Evolutionary conservation across 371 early-diverging fungal species (phyloP).

Genomic region (Quaeritorhiza haematococci): DNA sequence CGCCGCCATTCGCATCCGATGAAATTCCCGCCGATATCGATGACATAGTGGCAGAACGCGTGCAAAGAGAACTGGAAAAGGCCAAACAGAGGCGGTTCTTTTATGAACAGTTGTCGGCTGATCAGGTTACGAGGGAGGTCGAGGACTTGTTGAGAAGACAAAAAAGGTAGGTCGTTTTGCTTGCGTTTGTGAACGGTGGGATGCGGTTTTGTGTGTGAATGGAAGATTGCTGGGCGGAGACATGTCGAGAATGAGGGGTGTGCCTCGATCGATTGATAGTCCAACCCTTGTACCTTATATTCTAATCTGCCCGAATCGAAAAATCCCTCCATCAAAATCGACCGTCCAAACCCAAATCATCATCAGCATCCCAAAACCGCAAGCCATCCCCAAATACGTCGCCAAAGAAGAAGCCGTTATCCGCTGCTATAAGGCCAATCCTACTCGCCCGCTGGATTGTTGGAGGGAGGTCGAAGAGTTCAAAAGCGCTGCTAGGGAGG

Average conservation of each 20-base stretch:
- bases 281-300: not conserved
- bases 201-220: not conserved
- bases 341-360: not conserved
- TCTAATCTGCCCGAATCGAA: not conserved
- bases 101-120: conserved; percentile 27
- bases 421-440: conserved; percentile 37
- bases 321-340: not conserved
- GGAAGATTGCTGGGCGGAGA: not conserved
- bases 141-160: conserved; percentile 30
- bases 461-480: conserved; percentile 64
- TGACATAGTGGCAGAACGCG: conserved; percentile 14
- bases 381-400: conserved; percentile 4
- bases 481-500: conserved; percentile 49
- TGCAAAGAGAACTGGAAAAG: conserved; percentile 21
- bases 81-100: conserved; percentile 20
- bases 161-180: conserved; percentile 16
- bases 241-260: not conserved
- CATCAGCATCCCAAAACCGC: conserved; percentile 15
- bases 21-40: conserved; percentile 25
- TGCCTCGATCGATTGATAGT: not conserved
- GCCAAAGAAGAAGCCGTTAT: conserved; percentile 21
- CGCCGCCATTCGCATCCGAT: conserved; percentile 3
- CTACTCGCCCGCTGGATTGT: conserved; percentile 56
- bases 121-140: conserved; percentile 29
- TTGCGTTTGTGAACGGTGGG: not conserved